Evolutionary conservation across 305 asterid species (phyloP).

Genomic region (Fraxinus paxiana): DNA sequence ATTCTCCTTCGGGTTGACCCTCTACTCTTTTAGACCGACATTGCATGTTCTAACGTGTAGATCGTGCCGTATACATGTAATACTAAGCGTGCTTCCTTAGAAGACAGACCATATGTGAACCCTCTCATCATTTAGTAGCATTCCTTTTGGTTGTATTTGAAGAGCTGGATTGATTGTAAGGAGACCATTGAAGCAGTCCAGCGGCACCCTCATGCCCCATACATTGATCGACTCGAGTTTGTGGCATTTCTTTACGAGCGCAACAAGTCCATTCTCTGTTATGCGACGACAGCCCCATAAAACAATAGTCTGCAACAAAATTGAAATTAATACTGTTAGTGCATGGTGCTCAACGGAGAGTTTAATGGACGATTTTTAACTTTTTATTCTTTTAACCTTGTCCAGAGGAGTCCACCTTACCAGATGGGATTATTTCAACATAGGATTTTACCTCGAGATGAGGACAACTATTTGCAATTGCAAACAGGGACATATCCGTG

Average conservation of each 20-base stretch:
- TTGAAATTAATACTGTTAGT: not conserved
- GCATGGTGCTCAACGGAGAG: not conserved
- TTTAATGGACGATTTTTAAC: not conserved
- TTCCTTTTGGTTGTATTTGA: conserved; percentile 64
- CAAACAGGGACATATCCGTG: conserved; percentile 67
- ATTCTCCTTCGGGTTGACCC: not conserved
- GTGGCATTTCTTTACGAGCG: conserved; percentile 66
- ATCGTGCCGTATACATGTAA: not conserved
- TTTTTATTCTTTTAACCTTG: not conserved
- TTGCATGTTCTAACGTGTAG: not conserved
- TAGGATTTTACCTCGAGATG: conserved; percentile 54
- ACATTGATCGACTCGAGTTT: conserved; percentile 79
- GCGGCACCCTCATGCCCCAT: conserved; percentile 76
- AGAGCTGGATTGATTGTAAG: conserved; percentile 78
- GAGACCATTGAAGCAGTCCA: conserved; percentile 59
- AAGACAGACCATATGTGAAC: conserved; percentile 44
- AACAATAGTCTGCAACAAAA: conserved; percentile 48
- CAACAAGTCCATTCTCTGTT: conserved; percentile 70
- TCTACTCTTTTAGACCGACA: not conserved
- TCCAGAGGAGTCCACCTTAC: not conserved
- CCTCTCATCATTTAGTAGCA: conserved; percentile 35
- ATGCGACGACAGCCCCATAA: conserved; percentile 94
- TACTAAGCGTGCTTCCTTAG: conserved; percentile 21
- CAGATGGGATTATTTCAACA: not conserved
- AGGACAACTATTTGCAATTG: conserved; percentile 71